Conservation (phyloP, 257 asterid genomes). For the Linaria vulgaris region DNA sequence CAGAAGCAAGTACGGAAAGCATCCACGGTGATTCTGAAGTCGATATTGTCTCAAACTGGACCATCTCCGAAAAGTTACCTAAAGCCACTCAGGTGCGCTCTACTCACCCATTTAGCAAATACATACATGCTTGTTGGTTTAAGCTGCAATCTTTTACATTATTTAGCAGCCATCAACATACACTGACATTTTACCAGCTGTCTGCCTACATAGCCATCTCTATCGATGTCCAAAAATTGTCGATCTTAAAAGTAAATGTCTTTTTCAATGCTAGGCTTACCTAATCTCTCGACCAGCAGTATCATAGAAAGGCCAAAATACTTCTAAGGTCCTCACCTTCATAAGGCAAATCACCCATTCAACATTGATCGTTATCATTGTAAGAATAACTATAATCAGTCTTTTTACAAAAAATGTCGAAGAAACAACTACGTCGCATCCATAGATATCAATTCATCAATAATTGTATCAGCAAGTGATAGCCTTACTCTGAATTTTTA, state of each 20-base stretch:
- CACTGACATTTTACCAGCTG: too few relatives aligned
- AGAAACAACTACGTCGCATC: background rate
- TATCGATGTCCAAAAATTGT: too few relatives aligned
- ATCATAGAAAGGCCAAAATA: too few relatives aligned
- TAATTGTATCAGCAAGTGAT: background rate
- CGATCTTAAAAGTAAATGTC: too few relatives aligned
- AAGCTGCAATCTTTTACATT: background rate
- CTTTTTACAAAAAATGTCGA: too few relatives aligned
- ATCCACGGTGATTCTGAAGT: conserved; percentile 50
- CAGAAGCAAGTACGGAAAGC: conserved; percentile 39
- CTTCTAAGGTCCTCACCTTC: too few relatives aligned
- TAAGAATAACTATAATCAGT: background rate
- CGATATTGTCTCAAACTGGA: conserved; percentile 85
- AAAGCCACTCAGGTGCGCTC: conserved; percentile 70
- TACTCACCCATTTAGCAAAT: conserved; percentile 17
- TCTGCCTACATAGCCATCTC: too few relatives aligned
- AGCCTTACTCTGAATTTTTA: background rate
- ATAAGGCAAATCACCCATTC: background rate
- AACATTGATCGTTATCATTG: conserved; percentile 11
- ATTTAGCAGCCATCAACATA: too few relatives aligned
- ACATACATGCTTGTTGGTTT: conserved; percentile 16
- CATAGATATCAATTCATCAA: conserved; percentile 6
- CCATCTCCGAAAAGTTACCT: conserved; percentile 72
- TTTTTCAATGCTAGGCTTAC: too few relatives aligned
- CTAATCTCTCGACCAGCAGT: too few relatives aligned